Evolutionary conservation across 495 filamentous ascomycete species (phyloP), one percentile per base, ranked within the genome.

Genomic region (Tuber magnatum): DNA sequence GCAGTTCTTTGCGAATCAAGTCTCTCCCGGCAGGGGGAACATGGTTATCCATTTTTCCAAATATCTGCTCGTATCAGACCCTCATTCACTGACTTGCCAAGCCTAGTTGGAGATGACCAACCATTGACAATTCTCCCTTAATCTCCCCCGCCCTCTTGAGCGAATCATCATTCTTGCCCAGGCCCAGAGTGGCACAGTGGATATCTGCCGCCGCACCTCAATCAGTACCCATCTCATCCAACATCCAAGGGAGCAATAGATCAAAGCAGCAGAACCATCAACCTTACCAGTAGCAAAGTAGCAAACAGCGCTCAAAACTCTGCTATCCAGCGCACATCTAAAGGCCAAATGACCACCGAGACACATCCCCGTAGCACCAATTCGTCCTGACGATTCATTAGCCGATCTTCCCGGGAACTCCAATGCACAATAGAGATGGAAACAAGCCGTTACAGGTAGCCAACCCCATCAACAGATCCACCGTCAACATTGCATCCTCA

Each of bases 281-380:
- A 3, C n/a, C 79, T 71, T 10, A 32, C 80, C 80, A 10, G 94
- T 98, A 2, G 92, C 94, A 85, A 98, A 97, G 85, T 95, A 98
- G 78, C 92, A 91, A 41, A 97, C 91, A 39, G 89, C 87, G 41
- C 92, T 92, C 68, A 86, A 88, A 71, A 97, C 88, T 40, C 93
- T 87, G 38, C 87, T 86, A 82, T 97, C 92, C 71, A 97, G 86
- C 73, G 90, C 92, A 80, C 92, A 93, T 71, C 94, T 89, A 79
- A 93, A 92, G 61, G 94, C 91, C 38, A 97, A 87, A 83, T 98
- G 94, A 6, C 94, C 94, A 72, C 94, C 94, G 5, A 98, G 89
- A 83, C 94, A 97, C 94, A 98, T 98, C 44, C 94, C 94, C 12
- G 94, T 97, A 3, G 92, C 86, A 65, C 94, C 94, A 73, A 98